Evolutionary conservation across 2,329 filamentous ascomycete species (phyloP), one percentile per base, ranked within the genome.

Genomic region (Aspergillus pseudotamarii): DNA sequence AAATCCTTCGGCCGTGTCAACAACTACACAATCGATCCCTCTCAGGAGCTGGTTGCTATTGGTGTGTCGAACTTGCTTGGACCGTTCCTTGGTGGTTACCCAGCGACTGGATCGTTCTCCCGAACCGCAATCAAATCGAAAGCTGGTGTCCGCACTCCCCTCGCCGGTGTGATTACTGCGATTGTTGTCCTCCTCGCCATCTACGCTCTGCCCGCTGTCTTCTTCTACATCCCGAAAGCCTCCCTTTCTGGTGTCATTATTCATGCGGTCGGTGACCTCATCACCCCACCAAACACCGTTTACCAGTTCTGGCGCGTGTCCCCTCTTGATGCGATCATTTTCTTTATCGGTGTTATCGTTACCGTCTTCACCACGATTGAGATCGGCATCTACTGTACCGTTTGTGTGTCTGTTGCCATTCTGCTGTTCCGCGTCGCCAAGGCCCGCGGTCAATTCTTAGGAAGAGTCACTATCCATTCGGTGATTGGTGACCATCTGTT

Each of bases 51-150:
- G 80, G 92, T 99, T 54, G 94, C 93, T 26, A 97, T 98, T 68
- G 94, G 94, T 66, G 87, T 97, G 30, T 91, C 90, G 41, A 98
- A 98, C 75, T 83, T 98, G 43, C 84, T 98, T 9, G 94, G 92
- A 0, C 93, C 95, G 2, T 97, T 98, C 81, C 84, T 98, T 3
- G 95, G 94, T 57, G 95, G 86, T 2, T 99, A 96, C 73, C 92
- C 94, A 16, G 91, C 93, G 0, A 99, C 94, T 2, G 95, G 95
- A 1, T 98, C 95, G 3, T 98, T 98, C 83, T 96, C 92, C 41
- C 89, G 95, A 65, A 98, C 95, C 32, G 94, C 95, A 59, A 97
- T 98, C 80, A 96, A 97, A 79, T 95, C 94, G 5, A 98, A 98
- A 79, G 94, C 95, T 57, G 95, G 95, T 72, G 94, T 97, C 4